These are phyloP conservation scores for Kregervanrija pseudodelftensis DNA, from an alignment of 805 yeast genomes.

Conservation along the genomic window DNA sequence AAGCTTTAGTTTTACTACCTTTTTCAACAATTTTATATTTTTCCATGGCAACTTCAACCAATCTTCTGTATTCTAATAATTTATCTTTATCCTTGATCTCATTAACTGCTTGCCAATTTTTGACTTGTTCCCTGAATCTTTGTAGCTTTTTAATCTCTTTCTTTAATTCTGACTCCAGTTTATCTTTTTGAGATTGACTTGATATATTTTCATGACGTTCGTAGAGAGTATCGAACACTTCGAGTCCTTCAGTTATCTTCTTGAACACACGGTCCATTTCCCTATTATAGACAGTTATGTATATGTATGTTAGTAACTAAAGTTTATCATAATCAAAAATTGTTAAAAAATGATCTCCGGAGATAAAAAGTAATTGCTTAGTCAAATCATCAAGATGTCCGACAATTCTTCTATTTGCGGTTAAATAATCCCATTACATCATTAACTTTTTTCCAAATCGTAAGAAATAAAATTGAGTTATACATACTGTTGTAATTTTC, in stretches of 20 bases:
- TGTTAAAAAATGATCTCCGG: not conserved
- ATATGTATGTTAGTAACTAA: not conserved
- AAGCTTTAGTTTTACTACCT: slow-evolving; percentile 49
- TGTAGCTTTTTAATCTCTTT: slow-evolving; percentile 55
- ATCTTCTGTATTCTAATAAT: slow-evolving; percentile 38
- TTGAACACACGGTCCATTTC: slow-evolving; percentile 61
- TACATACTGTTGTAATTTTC: slow-evolving; percentile 34
- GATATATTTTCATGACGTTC: slow-evolving; percentile 43
- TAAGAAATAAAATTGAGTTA: not conserved
- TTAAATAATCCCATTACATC: not conserved
- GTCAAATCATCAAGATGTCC: too few species aligned
- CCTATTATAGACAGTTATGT: slow-evolving; percentile 15
- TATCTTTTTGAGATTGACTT: slow-evolving; percentile 47
- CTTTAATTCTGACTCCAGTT: slow-evolving; percentile 48
- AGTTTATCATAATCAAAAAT: too few species aligned
- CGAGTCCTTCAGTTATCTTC: slow-evolving; percentile 51
- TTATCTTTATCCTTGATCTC: slow-evolving; percentile 41
- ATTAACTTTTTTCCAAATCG: not conserved
- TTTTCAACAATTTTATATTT: slow-evolving; percentile 54
- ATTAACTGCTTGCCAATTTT: slow-evolving; percentile 50
- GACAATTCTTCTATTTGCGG: not conserved
- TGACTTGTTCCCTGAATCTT: slow-evolving; percentile 52
- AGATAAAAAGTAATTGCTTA: too few species aligned
- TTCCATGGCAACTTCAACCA: slow-evolving; percentile 47
- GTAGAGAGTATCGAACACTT: slow-evolving; percentile 46